Evolutionary conservation across 2,329 filamentous ascomycete species (phyloP).

Genomic region (Thielaviopsis euricoi): DNA sequence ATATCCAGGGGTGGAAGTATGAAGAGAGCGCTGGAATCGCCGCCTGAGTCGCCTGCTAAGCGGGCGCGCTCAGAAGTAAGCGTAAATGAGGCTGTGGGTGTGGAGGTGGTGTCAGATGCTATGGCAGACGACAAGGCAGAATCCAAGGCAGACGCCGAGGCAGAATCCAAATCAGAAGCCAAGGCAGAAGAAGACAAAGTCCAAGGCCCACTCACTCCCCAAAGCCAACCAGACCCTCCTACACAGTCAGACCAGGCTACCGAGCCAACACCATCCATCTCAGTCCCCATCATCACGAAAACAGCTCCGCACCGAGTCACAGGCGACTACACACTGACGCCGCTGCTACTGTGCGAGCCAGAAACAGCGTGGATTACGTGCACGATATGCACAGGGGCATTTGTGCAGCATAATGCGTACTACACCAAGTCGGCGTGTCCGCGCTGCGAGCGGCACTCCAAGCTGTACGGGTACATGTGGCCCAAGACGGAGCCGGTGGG

Average conservation of each 20-base stretch:
- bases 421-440: constrained; percentile 74
- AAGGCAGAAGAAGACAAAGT: constrained; percentile 10
- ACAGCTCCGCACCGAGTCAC: constrained; percentile 34
- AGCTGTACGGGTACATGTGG: constrained; percentile 89
- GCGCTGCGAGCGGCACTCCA: constrained; percentile 86
- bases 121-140: no score
- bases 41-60: constrained; percentile 6
- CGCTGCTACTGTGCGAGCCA: constrained; percentile 56
- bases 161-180: no score
- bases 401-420: constrained; percentile 81
- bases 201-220: no score
- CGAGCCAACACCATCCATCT: neutral
- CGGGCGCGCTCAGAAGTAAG: neutral
- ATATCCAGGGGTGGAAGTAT: constrained; percentile 8
- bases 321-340: constrained; percentile 71
- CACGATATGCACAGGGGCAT: constrained; percentile 63
- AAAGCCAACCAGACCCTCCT: no score
- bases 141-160: no score
- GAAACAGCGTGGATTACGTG: constrained; percentile 78
- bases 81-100: no score
- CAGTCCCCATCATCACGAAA: neutral
- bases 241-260: neutral
- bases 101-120: no score
- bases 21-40: constrained; percentile 1
- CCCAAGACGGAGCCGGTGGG: constrained; percentile 81